These are phyloP conservation scores for Plasmodium yoelii DNA, from an alignment of 169 alveolate species.

Conservation along the genomic window DNA sequence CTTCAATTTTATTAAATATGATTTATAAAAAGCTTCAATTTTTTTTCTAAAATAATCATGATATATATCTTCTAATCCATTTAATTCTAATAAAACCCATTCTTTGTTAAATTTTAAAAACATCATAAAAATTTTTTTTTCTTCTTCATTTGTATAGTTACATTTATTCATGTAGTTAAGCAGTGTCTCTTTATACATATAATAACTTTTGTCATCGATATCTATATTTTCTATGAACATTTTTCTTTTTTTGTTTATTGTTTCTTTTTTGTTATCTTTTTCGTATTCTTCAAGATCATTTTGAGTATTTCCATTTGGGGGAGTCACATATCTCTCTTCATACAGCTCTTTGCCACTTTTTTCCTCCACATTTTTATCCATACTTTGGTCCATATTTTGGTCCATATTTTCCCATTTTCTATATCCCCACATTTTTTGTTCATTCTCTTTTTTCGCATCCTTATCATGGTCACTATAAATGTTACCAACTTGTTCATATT, in stretches of 20 bases:
- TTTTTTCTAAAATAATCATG: slow-evolving; percentile 50
- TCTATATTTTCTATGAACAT: slow-evolving; percentile 2
- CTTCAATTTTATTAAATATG: slow-evolving; percentile 33
- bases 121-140: slow-evolving; percentile 22
- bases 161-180: slow-evolving; percentile 63
- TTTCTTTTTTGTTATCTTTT: neutral
- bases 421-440: neutral
- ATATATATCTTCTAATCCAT: slow-evolving; percentile 26
- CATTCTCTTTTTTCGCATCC: neutral
- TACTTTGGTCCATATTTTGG: neutral
- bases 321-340: neutral
- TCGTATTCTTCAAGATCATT: neutral
- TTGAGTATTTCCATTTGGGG: neutral
- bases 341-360: neutral
- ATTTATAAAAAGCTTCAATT: slow-evolving; percentile 53
- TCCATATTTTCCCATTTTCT: neutral
- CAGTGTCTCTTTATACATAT: slow-evolving; percentile 22
- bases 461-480: neutral
- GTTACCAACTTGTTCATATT: too few relatives aligned
- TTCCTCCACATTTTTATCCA: slow-evolving; percentile 9
- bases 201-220: slow-evolving; percentile 21
- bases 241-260: neutral
- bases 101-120: slow-evolving; percentile 40
- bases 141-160: slow-evolving; percentile 33
- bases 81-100: slow-evolving; percentile 62